Base-by-base conservation (phyloP, 495 filamentous ascomycete genomes). In the Neurospora africana region DNA sequence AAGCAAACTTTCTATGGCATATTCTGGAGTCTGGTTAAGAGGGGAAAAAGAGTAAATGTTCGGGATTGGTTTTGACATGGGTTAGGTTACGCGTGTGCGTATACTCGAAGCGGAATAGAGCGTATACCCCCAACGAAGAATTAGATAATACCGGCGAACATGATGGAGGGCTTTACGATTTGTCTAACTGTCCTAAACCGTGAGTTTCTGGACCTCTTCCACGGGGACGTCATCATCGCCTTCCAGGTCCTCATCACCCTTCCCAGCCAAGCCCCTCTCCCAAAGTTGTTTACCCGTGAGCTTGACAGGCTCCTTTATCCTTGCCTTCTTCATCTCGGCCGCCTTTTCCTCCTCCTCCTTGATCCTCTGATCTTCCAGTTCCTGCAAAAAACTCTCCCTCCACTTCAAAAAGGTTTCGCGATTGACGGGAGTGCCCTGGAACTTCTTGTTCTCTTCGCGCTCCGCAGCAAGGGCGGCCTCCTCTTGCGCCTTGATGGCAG, bases 391-490 rank as follows among this genome's bases (percentile, higher is more conserved):
- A n/a, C 77, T 83, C 35, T 90, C 88, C 72, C 91, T 83, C 96
- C 96, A 98, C 74, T 85, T 86, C 73, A 91, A 77, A 76, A 98
- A 99, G 4, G 89, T 91, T 83, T 96, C 93, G 27, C 86, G 82
- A 41, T 89, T 98, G 4, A 99, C 95, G 44, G 86, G 85, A 68
- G 92, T 92, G n/a, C 95, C 95, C 74, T 94, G 90, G 82, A 99
- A 99, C 81, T 98, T 98, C 71, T 89, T 87, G 79, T 98, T 98
- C 84, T 98, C 95, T 80, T 95, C 93, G 73, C 91, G 91, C 80
- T 99, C 96, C 1, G 87, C 88, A 74, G 89, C 89, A 1, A 88
- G 83, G 6, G 88, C 77, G n/a, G 83, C 87, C 73, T 89, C 85
- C 69, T 97, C 94, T 61, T 85, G 87, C 72, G 77, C 84, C 75